These are phyloP conservation scores for Thelonectria discophora DNA, from an alignment of 2,329 filamentous ascomycete species.

Conservation along the genomic window DNA sequence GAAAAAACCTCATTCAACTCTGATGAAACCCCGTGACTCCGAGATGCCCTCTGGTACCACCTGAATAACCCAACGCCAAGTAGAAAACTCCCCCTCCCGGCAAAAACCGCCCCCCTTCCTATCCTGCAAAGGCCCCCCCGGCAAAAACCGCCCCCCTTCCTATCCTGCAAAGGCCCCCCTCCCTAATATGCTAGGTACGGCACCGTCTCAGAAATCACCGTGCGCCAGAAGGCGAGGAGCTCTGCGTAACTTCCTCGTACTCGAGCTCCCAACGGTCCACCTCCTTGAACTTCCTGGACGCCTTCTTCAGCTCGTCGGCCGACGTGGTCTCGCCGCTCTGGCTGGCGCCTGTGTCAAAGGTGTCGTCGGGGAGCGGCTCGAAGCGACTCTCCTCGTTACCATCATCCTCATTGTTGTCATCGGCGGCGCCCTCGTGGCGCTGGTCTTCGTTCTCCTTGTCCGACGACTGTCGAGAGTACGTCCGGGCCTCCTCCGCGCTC, in stretches of 20 bases:
- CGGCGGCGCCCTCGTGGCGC: constrained; percentile 42
- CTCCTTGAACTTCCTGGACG: constrained; percentile 71
- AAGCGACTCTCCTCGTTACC: constrained; percentile 52
- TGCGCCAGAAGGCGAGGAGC: constrained; percentile 62
- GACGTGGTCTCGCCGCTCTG: constrained; percentile 51
- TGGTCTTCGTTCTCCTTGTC: constrained; percentile 66
- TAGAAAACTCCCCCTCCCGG: not conserved
- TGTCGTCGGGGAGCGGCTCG: constrained; percentile 57
- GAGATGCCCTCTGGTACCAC: constrained; percentile 1
- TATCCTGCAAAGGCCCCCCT: no score
- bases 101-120: not conserved
- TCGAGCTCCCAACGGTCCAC: constrained; percentile 75
- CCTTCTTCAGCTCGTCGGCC: constrained; percentile 65
- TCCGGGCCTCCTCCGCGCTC: constrained; percentile 49
- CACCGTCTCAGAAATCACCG: constrained; percentile 47
- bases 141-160: not conserved
- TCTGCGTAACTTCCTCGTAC: constrained; percentile 70
- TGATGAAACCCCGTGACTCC: constrained; percentile 32
- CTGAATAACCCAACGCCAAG: constrained; percentile 26
- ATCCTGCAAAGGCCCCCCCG: no score
- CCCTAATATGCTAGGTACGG: constrained; percentile 8
- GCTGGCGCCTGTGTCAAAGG: constrained; percentile 47
- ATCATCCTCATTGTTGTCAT: constrained; percentile 46
- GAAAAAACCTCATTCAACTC: constrained; percentile 35
- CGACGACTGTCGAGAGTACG: constrained; percentile 61